Evolutionary conservation across 805 yeast species (phyloP).

Genomic region (Kodamaea leandrae): DNA sequence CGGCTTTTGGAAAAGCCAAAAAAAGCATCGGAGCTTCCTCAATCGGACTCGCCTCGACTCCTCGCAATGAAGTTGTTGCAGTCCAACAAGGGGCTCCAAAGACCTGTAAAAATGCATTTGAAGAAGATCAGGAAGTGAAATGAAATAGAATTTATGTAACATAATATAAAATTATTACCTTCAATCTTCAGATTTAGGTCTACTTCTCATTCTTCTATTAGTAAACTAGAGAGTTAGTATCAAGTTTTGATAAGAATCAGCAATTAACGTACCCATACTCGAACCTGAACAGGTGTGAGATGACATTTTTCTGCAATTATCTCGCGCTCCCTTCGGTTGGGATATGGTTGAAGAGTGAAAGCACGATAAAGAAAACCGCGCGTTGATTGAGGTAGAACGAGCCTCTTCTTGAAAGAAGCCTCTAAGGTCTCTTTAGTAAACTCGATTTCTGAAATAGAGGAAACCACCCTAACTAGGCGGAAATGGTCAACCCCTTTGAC

Average conservation of each 20-base stretch:
- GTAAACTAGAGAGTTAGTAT: slow-evolving; percentile 23
- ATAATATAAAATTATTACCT: background rate
- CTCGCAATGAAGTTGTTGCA: slow-evolving; percentile 5
- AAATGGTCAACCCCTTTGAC: background rate
- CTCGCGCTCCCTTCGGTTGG: slow-evolving; percentile 26
- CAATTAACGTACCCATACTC: slow-evolving; percentile 31
- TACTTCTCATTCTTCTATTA: slow-evolving; percentile 27
- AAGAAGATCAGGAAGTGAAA: background rate
- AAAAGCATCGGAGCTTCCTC: background rate
- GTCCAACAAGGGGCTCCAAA: slow-evolving; percentile 6
- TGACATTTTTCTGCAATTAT: slow-evolving; percentile 25
- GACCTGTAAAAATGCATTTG: slow-evolving; percentile 7
- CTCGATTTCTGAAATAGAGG: background rate
- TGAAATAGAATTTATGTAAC: background rate
- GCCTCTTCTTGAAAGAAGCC: background rate
- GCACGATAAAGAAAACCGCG: slow-evolving; percentile 15
- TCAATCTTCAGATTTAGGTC: slow-evolving; percentile 6
- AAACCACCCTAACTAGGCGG: background rate
- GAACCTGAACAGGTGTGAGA: slow-evolving; percentile 25
- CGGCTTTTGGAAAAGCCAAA: slow-evolving; percentile 8
- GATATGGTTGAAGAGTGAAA: slow-evolving; percentile 17
- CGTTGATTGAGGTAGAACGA: slow-evolving; percentile 1
- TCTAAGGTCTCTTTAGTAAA: background rate
- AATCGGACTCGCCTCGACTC: slow-evolving; percentile 2
- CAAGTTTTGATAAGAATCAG: too few relatives aligned